A percentile compares a stretch with the other conserved stretches of the same genome.
Evolutionary conservation across 768 basidiomycete species (phyloP).

Genomic region (Porphyrellus cyaneotinctus): DNA sequence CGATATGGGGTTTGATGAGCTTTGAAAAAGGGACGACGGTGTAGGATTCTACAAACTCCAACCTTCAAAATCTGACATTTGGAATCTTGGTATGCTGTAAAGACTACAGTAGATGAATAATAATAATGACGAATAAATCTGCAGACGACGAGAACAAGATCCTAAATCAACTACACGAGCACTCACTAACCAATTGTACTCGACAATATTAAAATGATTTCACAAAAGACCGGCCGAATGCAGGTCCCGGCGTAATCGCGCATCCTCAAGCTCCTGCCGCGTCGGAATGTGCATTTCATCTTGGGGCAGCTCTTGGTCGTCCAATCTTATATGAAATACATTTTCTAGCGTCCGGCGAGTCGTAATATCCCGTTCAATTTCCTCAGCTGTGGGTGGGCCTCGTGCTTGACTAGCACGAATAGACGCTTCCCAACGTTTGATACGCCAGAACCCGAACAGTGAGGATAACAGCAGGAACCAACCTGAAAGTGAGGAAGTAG

Average conservation of each 20-base stretch:
- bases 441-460: conserved; percentile 74
- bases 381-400: conserved; percentile 32
- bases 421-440: conserved; percentile 80
- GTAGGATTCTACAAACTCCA: neutral
- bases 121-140: conserved; percentile 12
- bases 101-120: conserved; percentile 22
- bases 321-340: conserved; percentile 47
- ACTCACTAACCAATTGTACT: conserved; percentile 7
- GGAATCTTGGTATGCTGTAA: conserved; percentile 5
- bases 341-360: conserved; percentile 49
- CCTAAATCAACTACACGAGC: neutral
- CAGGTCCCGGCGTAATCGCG: conserved; percentile 46
- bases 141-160: neutral
- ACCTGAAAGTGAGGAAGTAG: conserved; percentile 38
- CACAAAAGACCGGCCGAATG: conserved; percentile 53
- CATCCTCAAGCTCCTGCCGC: conserved; percentile 38
- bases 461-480: conserved; percentile 92
- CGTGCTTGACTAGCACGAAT: conserved; percentile 45
- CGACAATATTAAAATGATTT: neutral
- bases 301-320: conserved; percentile 12
- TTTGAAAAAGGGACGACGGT: conserved; percentile 10
- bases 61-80: neutral
- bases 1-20: conserved; percentile 64
- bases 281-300: conserved; percentile 21
- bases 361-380: conserved; percentile 47